Evolutionary conservation across 75 land plant genomes (phyloP).

Genomic region (Sequoia sempervirens): DNA sequence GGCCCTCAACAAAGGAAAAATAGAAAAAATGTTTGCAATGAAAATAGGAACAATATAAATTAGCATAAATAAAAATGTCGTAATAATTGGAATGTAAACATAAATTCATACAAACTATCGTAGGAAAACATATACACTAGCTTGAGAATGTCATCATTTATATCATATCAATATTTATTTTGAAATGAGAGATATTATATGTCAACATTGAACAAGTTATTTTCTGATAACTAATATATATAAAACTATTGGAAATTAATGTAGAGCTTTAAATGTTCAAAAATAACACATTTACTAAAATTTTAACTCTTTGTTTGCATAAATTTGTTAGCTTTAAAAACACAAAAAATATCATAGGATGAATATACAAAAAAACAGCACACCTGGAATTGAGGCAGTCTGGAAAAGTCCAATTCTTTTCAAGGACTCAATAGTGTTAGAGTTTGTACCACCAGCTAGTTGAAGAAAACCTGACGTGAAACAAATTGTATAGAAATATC

Average conservation of each 20-base stretch:
- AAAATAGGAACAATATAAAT: background rate
- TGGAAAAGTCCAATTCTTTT: constrained; percentile 56
- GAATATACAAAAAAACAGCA: background rate
- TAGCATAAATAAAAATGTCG: background rate
- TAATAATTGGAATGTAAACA: background rate
- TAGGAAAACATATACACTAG: background rate
- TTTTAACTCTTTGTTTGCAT: background rate
- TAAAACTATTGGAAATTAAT: background rate
- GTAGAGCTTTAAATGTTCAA: background rate
- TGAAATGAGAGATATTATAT: background rate
- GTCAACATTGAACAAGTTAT: background rate
- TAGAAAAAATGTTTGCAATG: background rate
- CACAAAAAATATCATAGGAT: background rate
- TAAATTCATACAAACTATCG: background rate
- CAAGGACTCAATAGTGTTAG: constrained; percentile 66
- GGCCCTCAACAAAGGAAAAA: no score
- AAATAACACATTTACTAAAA: background rate
- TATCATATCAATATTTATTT: background rate
- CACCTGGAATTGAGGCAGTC: constrained; percentile 16
- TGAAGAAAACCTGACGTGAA: constrained; percentile 74
- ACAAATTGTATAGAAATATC: background rate
- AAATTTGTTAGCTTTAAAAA: background rate
- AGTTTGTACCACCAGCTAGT: constrained; percentile 90
- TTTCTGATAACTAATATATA: background rate
- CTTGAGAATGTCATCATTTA: background rate